These are phyloP conservation scores for Candida awuae DNA, from an alignment of 805 yeast genomes.

Conservation along the genomic window DNA sequence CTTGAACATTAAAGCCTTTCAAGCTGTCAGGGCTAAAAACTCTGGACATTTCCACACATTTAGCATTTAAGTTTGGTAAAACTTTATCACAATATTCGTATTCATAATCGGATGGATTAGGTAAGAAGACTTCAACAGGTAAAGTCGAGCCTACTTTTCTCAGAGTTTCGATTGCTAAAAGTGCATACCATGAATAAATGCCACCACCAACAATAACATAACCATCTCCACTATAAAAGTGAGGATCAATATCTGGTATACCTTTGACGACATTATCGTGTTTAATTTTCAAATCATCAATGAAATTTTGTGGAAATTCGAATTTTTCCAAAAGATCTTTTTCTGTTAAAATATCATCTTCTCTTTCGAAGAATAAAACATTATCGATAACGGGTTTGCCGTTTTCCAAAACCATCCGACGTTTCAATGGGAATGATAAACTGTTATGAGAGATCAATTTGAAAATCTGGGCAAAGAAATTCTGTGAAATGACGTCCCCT, in stretches of 20 bases:
- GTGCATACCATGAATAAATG: conserved; percentile 61
- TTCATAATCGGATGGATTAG: conserved; percentile 62
- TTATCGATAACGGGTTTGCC: conserved; percentile 29
- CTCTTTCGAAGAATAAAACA: conserved; percentile 23
- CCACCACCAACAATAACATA: conserved; percentile 78
- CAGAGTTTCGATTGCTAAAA: conserved; percentile 55
- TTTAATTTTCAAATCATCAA: conserved; percentile 28
- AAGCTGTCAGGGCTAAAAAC: conserved; percentile 50
- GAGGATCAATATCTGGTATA: conserved; percentile 23
- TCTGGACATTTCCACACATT: conserved; percentile 58
- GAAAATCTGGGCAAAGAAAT: conserved; percentile 26
- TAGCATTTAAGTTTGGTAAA: conserved; percentile 54
- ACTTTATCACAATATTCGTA: conserved; percentile 58
- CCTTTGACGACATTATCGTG: conserved; percentile 26
- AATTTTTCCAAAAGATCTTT: conserved; percentile 20
- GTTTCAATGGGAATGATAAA: conserved; percentile 26
- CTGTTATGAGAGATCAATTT: conserved; percentile 25
- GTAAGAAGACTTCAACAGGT: conserved; percentile 80
- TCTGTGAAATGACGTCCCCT: conserved; percentile 29
- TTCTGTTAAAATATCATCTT: conserved; percentile 24
- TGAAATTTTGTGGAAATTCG: conserved; percentile 26
- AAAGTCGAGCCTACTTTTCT: conserved; percentile 58
- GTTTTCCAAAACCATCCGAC: conserved; percentile 24
- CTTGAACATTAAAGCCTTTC: conserved; percentile 41
- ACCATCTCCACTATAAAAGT: conserved; percentile 35